Percentiles rank a stretch among this genome's conserved stretches.
Conservation (phyloP, 2,329 filamentous ascomycete genomes). For the Coniochaeta sp. region DNA sequence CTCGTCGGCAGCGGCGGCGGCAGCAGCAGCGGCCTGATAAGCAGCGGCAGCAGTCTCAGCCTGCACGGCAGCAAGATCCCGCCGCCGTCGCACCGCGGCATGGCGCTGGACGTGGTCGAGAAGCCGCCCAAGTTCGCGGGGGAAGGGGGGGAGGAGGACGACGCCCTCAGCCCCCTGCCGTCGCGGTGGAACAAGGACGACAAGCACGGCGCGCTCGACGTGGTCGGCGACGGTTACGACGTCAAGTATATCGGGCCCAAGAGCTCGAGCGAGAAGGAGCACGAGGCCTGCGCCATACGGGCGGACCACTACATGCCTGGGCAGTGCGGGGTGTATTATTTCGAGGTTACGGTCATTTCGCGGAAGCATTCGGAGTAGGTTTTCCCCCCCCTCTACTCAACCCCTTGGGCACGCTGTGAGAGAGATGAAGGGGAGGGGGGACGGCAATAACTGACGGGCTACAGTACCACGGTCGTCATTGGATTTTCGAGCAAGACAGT, state of each 20-base stretch:
- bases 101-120: conserved; percentile 81
- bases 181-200: conserved; percentile 76
- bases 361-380: conserved; percentile 49
- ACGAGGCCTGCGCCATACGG: conserved; percentile 76
- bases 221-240: conserved; percentile 66
- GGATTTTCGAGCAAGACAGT: conserved; percentile 52
- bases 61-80: conserved; percentile 47
- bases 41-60: conserved; percentile 36
- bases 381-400: conserved; percentile 2
- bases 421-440: too few relatives aligned
- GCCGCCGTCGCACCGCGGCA: conserved; percentile 59
- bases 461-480: conserved; percentile 52
- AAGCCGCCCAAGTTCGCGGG: conserved; percentile 43
- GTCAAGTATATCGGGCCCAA: conserved; percentile 51
- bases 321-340: conserved; percentile 93
- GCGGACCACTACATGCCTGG: conserved; percentile 81
- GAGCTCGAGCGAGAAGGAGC: conserved; percentile 42
- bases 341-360: conserved; percentile 55
- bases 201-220: conserved; percentile 63
- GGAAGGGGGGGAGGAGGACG: conserved; percentile 48
- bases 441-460: not conserved
- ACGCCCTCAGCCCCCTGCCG: conserved; percentile 59
- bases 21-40: not conserved
- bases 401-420: too few relatives aligned
- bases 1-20: conserved; percentile 13